These are phyloP conservation scores for Hyaloscypha variabilis DNA, from an alignment of 495 filamentous ascomycete species.

Conservation along the genomic window DNA sequence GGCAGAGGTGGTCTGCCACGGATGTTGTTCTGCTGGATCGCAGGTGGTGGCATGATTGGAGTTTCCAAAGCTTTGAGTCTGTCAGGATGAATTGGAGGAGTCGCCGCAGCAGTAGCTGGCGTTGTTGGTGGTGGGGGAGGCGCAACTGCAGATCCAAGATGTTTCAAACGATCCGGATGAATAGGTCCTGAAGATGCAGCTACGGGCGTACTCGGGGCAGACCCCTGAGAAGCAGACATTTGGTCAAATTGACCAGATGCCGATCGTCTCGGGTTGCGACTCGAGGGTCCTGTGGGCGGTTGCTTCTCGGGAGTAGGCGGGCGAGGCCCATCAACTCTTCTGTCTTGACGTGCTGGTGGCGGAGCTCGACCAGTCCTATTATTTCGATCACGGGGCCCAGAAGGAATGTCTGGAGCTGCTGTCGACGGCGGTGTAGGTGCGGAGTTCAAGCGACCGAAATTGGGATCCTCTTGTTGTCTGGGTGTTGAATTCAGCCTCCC, in stretches of 20 bases:
- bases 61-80: conserved; percentile 26
- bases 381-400: conserved; percentile 56
- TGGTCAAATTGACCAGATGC: conserved; percentile 29
- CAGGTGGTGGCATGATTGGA: conserved; percentile 21
- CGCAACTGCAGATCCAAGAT: conserved; percentile 33
- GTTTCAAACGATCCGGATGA: conserved; percentile 52
- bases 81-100: conserved; percentile 37
- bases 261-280: conserved; percentile 25
- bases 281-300: conserved; percentile 32
- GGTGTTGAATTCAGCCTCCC: conserved; percentile 53
- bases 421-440: conserved; percentile 43
- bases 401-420: conserved; percentile 60
- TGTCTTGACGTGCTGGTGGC: conserved; percentile 22
- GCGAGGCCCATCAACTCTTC: conserved; percentile 22
- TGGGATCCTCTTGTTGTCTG: conserved; percentile 54
- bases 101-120: conserved; percentile 13
- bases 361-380: conserved; percentile 25
- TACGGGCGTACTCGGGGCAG: conserved; percentile 34
- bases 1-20: conserved; percentile 34
- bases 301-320: conserved; percentile 33
- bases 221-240: not conserved
- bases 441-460: conserved; percentile 61
- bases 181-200: conserved; percentile 36
- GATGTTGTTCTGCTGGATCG: conserved; percentile 24
- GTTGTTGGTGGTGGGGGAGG: conserved; percentile 33